These are phyloP conservation scores for Leptodontidium sp. DNA, from an alignment of 2,329 filamentous ascomycete species.

Conservation along the genomic window DNA sequence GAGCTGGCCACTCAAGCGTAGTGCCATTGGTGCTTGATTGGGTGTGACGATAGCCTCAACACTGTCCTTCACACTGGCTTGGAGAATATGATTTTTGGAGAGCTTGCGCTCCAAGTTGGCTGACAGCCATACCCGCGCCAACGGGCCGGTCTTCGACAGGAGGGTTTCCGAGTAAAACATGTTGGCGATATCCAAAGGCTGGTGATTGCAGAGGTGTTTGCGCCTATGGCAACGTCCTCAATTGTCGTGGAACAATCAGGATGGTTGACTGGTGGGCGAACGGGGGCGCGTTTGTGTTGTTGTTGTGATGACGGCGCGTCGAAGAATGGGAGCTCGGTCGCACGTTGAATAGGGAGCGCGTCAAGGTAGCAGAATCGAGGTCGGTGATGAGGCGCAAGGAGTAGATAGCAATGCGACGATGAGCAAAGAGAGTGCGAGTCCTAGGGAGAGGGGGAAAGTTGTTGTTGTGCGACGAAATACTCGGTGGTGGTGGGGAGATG, in stretches of 20 bases:
- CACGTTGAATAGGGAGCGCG: conserved; percentile 31
- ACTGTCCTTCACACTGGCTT: conserved; percentile 93
- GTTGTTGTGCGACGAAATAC: conserved; percentile 28
- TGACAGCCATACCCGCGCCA: conserved; percentile 97
- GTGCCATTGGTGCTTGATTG: conserved; percentile 90
- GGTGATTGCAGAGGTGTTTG: conserved; percentile 36
- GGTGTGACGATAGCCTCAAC: conserved; percentile 95
- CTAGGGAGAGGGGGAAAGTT: conserved; percentile 26
- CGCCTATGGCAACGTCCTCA: conserved; percentile 35
- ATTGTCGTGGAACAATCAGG: conserved; percentile 29
- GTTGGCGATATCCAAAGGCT: conserved; percentile 44
- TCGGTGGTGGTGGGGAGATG: conserved; percentile 34
- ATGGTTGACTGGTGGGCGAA: conserved; percentile 1
- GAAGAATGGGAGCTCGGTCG: conserved; percentile 27
- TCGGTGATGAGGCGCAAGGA: not conserved
- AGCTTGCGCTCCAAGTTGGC: conserved; percentile 98
- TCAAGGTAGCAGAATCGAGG: conserved; percentile 19
- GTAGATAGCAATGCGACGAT: conserved; percentile 27
- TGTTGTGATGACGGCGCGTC: conserved; percentile 38
- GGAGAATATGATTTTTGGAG: conserved; percentile 93
- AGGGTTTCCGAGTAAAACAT: conserved; percentile 99
- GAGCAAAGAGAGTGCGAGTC: conserved; percentile 24
- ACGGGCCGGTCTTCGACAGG: conserved; percentile 93
- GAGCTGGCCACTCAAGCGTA: conserved; percentile 92
- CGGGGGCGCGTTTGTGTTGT: conserved; percentile 40